Conservation (phyloP, 2,329 filamentous ascomycete species). For the Aspergillus pseudonomiae region DNA sequence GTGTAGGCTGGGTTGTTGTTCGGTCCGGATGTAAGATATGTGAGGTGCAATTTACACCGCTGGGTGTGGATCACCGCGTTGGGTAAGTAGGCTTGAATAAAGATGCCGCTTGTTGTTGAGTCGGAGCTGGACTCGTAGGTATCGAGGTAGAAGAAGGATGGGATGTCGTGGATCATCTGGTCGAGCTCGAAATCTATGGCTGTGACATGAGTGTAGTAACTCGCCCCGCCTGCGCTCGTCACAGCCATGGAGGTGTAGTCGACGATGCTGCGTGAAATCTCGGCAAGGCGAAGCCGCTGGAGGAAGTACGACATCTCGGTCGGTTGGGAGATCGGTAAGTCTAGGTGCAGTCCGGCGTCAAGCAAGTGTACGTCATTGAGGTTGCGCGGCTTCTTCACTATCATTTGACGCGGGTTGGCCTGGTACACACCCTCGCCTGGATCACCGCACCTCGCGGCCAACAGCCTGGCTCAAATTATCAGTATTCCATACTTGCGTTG, state of each 20-base stretch:
- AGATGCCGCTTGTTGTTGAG: too few relatives aligned
- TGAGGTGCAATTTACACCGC: too few relatives aligned
- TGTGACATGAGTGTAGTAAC: too few relatives aligned
- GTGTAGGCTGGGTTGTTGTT: too few relatives aligned
- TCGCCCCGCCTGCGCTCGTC: too few relatives aligned
- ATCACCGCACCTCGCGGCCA: background rate
- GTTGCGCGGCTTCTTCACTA: background rate
- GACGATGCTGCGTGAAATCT: background rate
- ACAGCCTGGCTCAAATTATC: background rate
- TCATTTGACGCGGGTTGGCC: background rate
- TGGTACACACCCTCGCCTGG: background rate
- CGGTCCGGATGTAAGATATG: too few relatives aligned
- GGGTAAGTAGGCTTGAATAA: too few relatives aligned
- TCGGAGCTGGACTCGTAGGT: too few relatives aligned
- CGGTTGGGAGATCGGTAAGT: background rate
- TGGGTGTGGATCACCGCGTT: too few relatives aligned
- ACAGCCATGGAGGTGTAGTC: background rate
- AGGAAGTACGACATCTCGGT: background rate
- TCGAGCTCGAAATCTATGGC: too few relatives aligned
- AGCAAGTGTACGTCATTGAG: background rate
- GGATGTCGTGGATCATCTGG: too few relatives aligned
- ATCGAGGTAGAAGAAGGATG: too few relatives aligned
- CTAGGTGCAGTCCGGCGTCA: background rate
- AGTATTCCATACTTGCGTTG: background rate
- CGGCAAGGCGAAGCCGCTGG: background rate